Evolutionary conservation across 169 alveolate species (phyloP), one percentile per base, ranked within the genome.

Genomic region (Plasmodium knowlesi): DNA sequence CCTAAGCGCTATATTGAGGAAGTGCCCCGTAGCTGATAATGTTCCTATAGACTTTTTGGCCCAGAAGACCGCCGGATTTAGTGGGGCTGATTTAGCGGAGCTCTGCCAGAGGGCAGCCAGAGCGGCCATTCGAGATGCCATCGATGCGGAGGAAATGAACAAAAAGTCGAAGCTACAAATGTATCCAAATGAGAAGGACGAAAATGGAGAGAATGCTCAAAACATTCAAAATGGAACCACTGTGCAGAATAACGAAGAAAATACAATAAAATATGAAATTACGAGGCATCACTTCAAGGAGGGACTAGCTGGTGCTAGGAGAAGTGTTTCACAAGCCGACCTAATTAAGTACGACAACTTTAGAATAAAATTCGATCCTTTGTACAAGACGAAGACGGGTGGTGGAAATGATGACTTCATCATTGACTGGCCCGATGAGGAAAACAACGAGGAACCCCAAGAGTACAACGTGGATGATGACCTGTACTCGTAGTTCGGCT

Each of bases 1-100:
- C 46, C 97, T 99, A 82, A 98, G 98, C 85, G 99, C 99, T 9
- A 97, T 98, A 41, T 95, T 98, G 80, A 97, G 99, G 96, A 99
- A 99, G 95, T 98, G 99, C 10, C 99, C 99, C 16, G 98, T 99
- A 53, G 99, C 99, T 16, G 97, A 97, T 67, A 99, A 99, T 95
- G 99, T 99, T 57, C 99, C 99, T 46, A 94, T 99, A 34, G 98
- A 99, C 37, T 99, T 98, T 97, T 95, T 99, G 10, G 99, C 99
- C 32, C 99, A 98, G 96, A 98, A 99, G 88, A 99, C 99, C 16
- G 99, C 99, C 14, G 99, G 99, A 37, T 99, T 99, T 97, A 98
- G 99, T 57, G 99, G 99, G 16, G 99, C 99, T n/a, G 99, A 99
- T 97, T 91, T 99, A 83, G 99, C 99, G 54, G 99, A 99, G 96